Conservation (phyloP, 2,329 filamentous ascomycete species). For the Clonostachys rosea region DNA sequence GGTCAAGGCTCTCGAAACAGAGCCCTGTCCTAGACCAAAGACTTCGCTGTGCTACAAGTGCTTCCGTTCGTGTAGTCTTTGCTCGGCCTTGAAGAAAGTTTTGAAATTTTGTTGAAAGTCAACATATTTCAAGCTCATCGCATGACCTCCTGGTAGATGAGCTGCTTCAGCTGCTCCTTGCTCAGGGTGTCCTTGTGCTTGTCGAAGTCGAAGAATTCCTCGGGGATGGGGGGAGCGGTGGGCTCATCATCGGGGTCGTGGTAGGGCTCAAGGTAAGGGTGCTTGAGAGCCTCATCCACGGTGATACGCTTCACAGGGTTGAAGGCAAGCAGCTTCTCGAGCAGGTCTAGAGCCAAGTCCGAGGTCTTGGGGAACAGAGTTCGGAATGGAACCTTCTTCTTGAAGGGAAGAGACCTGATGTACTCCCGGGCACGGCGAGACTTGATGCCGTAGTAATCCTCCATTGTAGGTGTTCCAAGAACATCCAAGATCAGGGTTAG, state of each 20-base stretch:
- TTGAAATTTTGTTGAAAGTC: too few relatives aligned
- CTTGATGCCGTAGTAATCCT: slow-evolving; percentile 99
- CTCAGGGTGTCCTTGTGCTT: slow-evolving; percentile 99
- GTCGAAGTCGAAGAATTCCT: slow-evolving; percentile 99
- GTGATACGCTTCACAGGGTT: slow-evolving; percentile 98
- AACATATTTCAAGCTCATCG: slow-evolving; percentile 28
- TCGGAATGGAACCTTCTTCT: slow-evolving; percentile 99
- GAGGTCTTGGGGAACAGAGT: slow-evolving; percentile 98
- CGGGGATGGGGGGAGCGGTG: slow-evolving; percentile 90
- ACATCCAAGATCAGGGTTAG: slow-evolving; percentile 95
- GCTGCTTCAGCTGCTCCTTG: slow-evolving; percentile 95
- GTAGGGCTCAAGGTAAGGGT: slow-evolving; percentile 97
- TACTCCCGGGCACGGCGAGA: slow-evolving; percentile 95
- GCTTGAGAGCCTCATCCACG: slow-evolving; percentile 93
- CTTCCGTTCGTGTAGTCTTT: too few relatives aligned
- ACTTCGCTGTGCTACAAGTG: too few relatives aligned
- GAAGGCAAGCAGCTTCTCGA: slow-evolving; percentile 95
- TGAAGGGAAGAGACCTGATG: slow-evolving; percentile 95
- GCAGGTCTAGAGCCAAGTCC: slow-evolving; percentile 86
- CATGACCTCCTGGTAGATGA: slow-evolving; percentile 98
- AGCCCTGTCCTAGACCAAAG: too few relatives aligned
- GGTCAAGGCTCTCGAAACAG: too few relatives aligned
- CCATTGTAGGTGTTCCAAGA: slow-evolving; percentile 97
- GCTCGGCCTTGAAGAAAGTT: too few relatives aligned
- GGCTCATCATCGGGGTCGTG: slow-evolving; percentile 99